Base-by-base conservation (phyloP, 2,329 filamentous ascomycete species). In the Fusarium anthophilum region DNA sequence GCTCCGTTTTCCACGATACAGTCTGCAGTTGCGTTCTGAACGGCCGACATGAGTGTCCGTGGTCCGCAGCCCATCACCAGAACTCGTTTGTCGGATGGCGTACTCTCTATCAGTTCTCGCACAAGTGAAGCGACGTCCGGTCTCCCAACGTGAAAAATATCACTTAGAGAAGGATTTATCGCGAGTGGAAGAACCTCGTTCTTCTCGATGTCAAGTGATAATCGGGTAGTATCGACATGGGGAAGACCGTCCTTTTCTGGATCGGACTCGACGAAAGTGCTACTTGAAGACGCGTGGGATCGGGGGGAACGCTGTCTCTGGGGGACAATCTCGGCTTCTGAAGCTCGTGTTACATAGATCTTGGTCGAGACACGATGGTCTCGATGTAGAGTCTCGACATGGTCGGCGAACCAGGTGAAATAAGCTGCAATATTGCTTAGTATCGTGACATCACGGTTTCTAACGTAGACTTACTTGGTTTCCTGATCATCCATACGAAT, bases 41-140 rank as follows among this genome's bases (percentile, higher is more conserved):
- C 82, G 30, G 80, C 72, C 28, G 79, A 77, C 81, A 86, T 86
- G 56, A 88, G 75, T 10, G 78, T 76, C 8, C 79, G 79, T 2
- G 87, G 86, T 3, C 86, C 87, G 79, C 87, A 88, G 15, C 83
- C 84, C 69, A 86, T 82, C 62, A 88, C 79, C 43, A 84, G 76
- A 45, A 86, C 80, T 4, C 82, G 81, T 60, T 83, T 78, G 26
- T 80, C 71, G 17, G 74, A 60, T 4, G 75, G 68, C 1, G 79
- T 76, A 10, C 70, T 76, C 2, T 76, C 71, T 8, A 86, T 72
- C 1, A 78, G 75, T 20, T 77, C 72, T 5, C 74, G 77, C 13
- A 87, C 80, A 18, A 87, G 69, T 1, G 59, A 68, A 3, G 71
- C 61, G 7, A 86, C 73, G 54, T 86, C 79, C 2, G 86, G 86